These are phyloP conservation scores for Phytophthora citrophthora DNA, from an alignment of 352 stramenopile species.

Conservation along the genomic window DNA sequence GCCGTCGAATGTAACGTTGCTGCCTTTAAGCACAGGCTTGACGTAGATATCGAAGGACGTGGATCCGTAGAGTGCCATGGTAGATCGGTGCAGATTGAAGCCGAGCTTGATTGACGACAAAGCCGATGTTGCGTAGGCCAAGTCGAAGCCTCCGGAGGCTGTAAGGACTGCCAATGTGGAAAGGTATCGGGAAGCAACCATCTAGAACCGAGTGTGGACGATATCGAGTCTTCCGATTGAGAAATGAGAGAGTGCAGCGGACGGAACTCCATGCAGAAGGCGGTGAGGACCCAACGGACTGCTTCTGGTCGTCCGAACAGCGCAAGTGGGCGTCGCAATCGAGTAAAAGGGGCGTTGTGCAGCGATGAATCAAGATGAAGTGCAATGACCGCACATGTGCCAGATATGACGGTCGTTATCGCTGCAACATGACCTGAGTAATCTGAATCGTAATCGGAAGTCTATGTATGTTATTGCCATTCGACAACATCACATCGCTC, in stretches of 20 bases:
- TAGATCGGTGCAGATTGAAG: slow-evolving; percentile 52
- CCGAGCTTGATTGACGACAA: slow-evolving; percentile 39
- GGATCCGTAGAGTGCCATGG: slow-evolving; percentile 48
- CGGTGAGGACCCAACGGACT: background rate
- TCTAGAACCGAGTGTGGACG: slow-evolving; percentile 7
- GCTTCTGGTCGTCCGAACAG: slow-evolving; percentile 27
- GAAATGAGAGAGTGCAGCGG: background rate
- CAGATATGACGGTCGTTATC: too few species aligned
- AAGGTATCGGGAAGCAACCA: slow-evolving; percentile 10
- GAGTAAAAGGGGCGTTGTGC: slow-evolving; percentile 10
- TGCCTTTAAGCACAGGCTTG: slow-evolving; percentile 31
- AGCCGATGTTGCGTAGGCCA: slow-evolving; percentile 4
- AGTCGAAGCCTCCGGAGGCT: background rate
- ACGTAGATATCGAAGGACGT: slow-evolving; percentile 48
- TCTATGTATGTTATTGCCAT: too few species aligned
- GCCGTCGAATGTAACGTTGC: slow-evolving; percentile 46
- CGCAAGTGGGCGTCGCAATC: slow-evolving; percentile 1
- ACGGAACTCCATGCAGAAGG: too few species aligned
- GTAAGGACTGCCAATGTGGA: background rate
- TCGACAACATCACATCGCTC: too few species aligned
- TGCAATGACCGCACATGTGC: too few species aligned
- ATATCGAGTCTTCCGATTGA: slow-evolving; percentile 14
- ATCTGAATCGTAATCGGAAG: background rate
- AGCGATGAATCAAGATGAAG: background rate
- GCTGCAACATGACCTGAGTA: background rate